These are phyloP conservation scores for Mycosphaerelloides madeirae DNA, from an alignment of 2,329 filamentous ascomycete species.

Conservation along the genomic window DNA sequence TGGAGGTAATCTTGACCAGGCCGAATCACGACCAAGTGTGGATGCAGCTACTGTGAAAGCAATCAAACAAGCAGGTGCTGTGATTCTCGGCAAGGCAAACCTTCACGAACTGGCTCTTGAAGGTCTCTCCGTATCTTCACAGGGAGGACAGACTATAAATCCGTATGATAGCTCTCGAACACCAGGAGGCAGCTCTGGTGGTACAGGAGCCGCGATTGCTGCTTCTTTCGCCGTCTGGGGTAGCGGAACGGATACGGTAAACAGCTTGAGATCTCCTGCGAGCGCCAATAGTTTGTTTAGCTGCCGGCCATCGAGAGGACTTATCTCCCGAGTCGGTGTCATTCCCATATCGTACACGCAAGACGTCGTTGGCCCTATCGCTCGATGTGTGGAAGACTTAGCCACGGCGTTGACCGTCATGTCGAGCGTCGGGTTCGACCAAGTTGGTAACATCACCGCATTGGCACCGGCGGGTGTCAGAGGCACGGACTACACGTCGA, in stretches of 20 bases:
- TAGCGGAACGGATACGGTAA: conserved; percentile 44
- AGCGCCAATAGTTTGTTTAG: conserved; percentile 58
- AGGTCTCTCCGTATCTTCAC: conserved; percentile 57
- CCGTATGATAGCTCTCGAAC: conserved; percentile 63
- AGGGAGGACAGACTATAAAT: conserved; percentile 61
- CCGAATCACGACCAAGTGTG: conserved; percentile 41
- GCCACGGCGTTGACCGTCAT: conserved; percentile 31
- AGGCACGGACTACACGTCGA: conserved; percentile 46
- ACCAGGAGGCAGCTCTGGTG: conserved; percentile 60
- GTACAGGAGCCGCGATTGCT: conserved; percentile 57
- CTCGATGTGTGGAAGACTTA: conserved; percentile 30
- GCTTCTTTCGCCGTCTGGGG: conserved; percentile 53
- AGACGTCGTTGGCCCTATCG: conserved; percentile 31
- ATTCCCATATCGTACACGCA: conserved; percentile 33
- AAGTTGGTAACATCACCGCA: conserved; percentile 50
- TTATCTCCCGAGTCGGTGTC: conserved; percentile 27
- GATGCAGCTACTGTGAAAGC: conserved; percentile 29
- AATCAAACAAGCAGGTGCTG: conserved; percentile 31
- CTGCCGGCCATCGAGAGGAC: conserved; percentile 46
- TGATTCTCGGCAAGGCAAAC: conserved; percentile 32
- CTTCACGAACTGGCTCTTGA: conserved; percentile 62
- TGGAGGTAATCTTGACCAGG: conserved; percentile 50
- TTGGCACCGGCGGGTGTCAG: conserved; percentile 40
- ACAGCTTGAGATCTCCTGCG: conserved; percentile 58
- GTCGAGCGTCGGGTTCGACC: conserved; percentile 49